phyloP scores from a whole-genome alignment of 106 monocot species.

The Apostasia shenzhenica region DNA sequence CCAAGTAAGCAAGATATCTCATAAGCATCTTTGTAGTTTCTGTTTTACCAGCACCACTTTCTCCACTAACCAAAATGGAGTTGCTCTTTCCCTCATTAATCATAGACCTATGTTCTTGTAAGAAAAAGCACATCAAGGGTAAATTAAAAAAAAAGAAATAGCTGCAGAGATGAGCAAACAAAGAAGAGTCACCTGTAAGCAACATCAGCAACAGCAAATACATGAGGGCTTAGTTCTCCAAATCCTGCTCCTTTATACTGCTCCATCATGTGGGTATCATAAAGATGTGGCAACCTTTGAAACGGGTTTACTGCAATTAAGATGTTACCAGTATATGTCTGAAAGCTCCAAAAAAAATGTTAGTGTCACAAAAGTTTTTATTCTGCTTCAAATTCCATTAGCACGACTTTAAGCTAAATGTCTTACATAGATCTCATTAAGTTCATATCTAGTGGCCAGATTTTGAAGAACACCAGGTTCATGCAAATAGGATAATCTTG shows the following conservation, averaged over 20 bases:
- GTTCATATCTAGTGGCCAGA: constrained; percentile 55
- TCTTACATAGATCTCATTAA: constrained; percentile 67
- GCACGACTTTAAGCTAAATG: not conserved
- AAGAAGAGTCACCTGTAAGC: constrained; percentile 34
- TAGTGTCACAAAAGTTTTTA: not conserved
- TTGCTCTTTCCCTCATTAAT: constrained; percentile 90
- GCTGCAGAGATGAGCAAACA: not conserved
- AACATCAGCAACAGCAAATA: constrained; percentile 48
- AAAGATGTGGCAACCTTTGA: constrained; percentile 47
- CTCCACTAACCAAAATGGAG: constrained; percentile 89
- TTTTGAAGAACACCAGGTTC: constrained; percentile 66
- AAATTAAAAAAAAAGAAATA: not conserved
- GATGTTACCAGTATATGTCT: constrained; percentile 48
- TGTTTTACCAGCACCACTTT: constrained; percentile 96
- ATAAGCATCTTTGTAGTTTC: constrained; percentile 92
- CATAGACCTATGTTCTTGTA: constrained; percentile 54
- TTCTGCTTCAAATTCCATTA: not conserved
- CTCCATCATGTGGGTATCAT: constrained; percentile 50
- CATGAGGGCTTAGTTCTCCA: constrained; percentile 51
- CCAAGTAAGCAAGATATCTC: constrained; percentile 78
- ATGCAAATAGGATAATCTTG: constrained; percentile 57
- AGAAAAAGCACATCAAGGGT: constrained; percentile 8
- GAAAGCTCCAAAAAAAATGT: constrained; percentile 12
- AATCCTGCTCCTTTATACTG: constrained; percentile 44
- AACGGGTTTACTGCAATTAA: constrained; percentile 49